phyloP scores from a whole-genome alignment of 2,329 filamentous ascomycete species.

The Venturia oleaginea region DNA sequence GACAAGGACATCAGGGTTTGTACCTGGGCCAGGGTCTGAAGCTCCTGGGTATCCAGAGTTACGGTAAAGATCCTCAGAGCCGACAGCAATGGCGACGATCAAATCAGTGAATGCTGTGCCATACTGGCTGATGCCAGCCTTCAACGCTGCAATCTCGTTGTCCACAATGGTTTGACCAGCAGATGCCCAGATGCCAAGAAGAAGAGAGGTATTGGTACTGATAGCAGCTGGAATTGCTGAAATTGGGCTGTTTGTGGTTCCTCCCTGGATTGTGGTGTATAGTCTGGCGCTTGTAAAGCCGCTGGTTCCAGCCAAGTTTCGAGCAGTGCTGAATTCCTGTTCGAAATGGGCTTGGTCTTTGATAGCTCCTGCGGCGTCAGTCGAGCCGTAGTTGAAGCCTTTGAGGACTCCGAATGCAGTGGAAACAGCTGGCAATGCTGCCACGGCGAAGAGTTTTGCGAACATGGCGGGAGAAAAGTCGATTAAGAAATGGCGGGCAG shows the following conservation, averaged over 20 bases:
- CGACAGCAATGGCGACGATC: conserved; percentile 76
- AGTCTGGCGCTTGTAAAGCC: conserved; percentile 62
- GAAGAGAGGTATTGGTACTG: conserved; percentile 64
- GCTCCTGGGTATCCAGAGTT: conserved; percentile 58
- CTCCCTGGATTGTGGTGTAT: conserved; percentile 67
- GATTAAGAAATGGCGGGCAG: too few species aligned
- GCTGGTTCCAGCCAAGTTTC: conserved; percentile 52
- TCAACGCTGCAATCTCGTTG: conserved; percentile 67
- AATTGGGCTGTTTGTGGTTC: conserved; percentile 55
- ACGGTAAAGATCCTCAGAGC: conserved; percentile 63
- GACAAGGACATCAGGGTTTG: conserved; percentile 52
- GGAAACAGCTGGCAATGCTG: conserved; percentile 32
- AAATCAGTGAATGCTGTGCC: conserved; percentile 55
- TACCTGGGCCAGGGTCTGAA: conserved; percentile 54
- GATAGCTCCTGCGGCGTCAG: conserved; percentile 49
- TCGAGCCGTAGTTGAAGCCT: conserved; percentile 67
- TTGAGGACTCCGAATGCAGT: conserved; percentile 32
- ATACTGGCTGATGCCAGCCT: conserved; percentile 58
- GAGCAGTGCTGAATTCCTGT: conserved; percentile 58
- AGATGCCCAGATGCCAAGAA: conserved; percentile 67
- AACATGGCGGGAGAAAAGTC: conserved; percentile 30
- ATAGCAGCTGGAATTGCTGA: conserved; percentile 73
- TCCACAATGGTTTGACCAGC: conserved; percentile 44
- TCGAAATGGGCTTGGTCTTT: conserved; percentile 60
- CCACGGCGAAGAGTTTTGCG: conserved; percentile 26